phyloP scores from a whole-genome alignment of 1,284 basidiomycete genomes.

The Taiwanofungus camphoratus region DNA sequence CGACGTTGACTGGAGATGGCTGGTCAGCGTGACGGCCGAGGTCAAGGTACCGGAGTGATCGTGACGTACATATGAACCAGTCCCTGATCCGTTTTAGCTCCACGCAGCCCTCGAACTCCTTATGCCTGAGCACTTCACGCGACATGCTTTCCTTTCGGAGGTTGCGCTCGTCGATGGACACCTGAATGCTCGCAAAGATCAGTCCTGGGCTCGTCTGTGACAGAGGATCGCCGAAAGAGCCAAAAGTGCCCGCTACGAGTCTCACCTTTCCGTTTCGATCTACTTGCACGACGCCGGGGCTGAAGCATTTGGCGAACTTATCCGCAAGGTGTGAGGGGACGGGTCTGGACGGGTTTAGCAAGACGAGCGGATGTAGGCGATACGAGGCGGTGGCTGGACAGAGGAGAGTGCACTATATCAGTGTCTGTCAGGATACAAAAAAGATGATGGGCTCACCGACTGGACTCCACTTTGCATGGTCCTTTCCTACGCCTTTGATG shows the following conservation, averaged over 20 bases:
- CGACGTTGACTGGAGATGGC: constrained; percentile 66
- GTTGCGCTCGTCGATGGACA: constrained; percentile 55
- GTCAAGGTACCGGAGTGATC: background rate
- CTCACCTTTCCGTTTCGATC: constrained; percentile 30
- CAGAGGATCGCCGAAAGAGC: no score
- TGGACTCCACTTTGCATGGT: constrained; percentile 97
- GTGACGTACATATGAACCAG: constrained; percentile 83
- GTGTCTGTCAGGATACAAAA: background rate
- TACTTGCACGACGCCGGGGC: constrained; percentile 82
- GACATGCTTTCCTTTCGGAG: constrained; percentile 89
- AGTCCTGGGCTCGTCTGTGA: no score
- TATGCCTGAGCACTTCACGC: constrained; percentile 88
- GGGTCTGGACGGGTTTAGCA: constrained; percentile 64
- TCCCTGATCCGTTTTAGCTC: constrained; percentile 85
- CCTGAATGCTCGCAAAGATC: constrained; percentile 14
- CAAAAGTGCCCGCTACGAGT: background rate
- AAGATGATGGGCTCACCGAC: constrained; percentile 62
- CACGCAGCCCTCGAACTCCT: constrained; percentile 85
- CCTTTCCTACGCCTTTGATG: constrained; percentile 91
- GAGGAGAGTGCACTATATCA: background rate
- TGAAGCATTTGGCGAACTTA: constrained; percentile 88
- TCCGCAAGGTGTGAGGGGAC: constrained; percentile 58
- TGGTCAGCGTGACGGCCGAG: constrained; percentile 1
- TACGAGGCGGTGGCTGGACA: constrained; percentile 89
- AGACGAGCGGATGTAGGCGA: constrained; percentile 85